Base-by-base conservation (phyloP, 257 asterid species). In the Knoxia roxburghii region DNA sequence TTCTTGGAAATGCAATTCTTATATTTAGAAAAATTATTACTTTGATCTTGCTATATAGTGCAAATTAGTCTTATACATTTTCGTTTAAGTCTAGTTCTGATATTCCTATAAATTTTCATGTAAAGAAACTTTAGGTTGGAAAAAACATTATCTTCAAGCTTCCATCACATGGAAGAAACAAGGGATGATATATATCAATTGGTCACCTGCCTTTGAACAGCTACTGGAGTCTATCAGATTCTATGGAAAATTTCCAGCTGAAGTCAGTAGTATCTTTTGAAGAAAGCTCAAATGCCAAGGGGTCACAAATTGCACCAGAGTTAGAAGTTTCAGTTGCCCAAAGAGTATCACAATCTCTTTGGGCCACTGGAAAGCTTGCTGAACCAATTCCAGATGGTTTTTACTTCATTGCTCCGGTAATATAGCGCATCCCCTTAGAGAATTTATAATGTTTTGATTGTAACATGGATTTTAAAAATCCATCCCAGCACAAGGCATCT, bases 301-400 rank as follows among this genome's bases (percentile, higher is more conserved):
- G 62, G 58, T 72, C 82, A 67, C 81, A 66, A 61, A 62, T 61
- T 73, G 87, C 75, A 66, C 74, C 70, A 61, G 91, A 85, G 72
- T 65, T 75, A 48, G 87, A 77, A 69, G 77, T 60, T 73, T 74
- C 70, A 65, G 82, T 83, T 57, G 77, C 79, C 73, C 85, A 80
- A 69, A 82, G 76, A 74, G 89, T 82, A 57, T 91, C 95, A 20
- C 95, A 85, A 83, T 77, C 85, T 58, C 79, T 91, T 80, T 89
- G 98, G 98, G 88, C 80, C 74, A 84, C 94, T 54, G 98, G 98
- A 76, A 82, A 80, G 78, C 89, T 91, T 57, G 55, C 85, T 50
- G 95, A 87, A 67, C 87, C 87, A 65, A 85, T 91, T 71, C 96
- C 95, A 48, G 95, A 91, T 79, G 97, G 97, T 75, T 91, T 91